These are phyloP conservation scores for Hypholoma fasciculare DNA, from an alignment of 768 basidiomycete genomes.

Conservation along the genomic window DNA sequence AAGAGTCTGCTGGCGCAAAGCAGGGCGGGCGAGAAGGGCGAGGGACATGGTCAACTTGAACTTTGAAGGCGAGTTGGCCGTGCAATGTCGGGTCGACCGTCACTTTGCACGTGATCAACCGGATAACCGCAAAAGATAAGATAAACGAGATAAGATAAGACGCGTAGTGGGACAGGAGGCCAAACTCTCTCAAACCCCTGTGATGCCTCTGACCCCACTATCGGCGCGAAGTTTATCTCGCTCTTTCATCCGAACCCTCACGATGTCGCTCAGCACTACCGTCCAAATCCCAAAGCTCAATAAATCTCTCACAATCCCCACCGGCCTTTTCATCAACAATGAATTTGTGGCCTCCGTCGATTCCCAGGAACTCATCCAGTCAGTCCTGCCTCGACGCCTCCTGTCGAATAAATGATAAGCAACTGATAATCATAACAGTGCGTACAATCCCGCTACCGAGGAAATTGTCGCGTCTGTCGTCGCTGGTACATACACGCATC, in stretches of 20 bases:
- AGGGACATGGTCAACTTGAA: slow-evolving; percentile 31
- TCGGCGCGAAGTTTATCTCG: slow-evolving; percentile 14
- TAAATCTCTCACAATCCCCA: slow-evolving; percentile 63
- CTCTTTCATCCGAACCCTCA: slow-evolving; percentile 21
- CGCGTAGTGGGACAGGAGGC: no score
- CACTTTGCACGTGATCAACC: slow-evolving; percentile 6
- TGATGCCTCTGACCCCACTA: slow-evolving; percentile 1
- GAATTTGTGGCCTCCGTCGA: slow-evolving; percentile 81
- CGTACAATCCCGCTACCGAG: slow-evolving; percentile 84
- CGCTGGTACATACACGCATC: slow-evolving; percentile 42
- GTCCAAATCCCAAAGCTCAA: slow-evolving; percentile 41
- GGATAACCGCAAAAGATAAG: background rate
- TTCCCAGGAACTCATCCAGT: slow-evolving; percentile 66
- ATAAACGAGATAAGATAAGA: background rate
- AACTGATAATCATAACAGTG: slow-evolving; percentile 38
- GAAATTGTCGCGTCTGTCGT: slow-evolving; percentile 68
- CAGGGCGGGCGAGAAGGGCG: slow-evolving; percentile 42
- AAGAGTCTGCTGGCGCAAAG: slow-evolving; percentile 37
- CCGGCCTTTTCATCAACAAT: slow-evolving; percentile 91
- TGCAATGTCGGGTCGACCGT: slow-evolving; percentile 14
- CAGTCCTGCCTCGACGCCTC: slow-evolving; percentile 21
- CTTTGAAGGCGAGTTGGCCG: background rate
- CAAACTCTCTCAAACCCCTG: background rate
- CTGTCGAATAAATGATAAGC: slow-evolving; percentile 19
- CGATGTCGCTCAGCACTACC: slow-evolving; percentile 46